Evolutionary conservation across 208 protist genomes (phyloP).

Genomic region (Trypanosomatidae sp.): DNA sequence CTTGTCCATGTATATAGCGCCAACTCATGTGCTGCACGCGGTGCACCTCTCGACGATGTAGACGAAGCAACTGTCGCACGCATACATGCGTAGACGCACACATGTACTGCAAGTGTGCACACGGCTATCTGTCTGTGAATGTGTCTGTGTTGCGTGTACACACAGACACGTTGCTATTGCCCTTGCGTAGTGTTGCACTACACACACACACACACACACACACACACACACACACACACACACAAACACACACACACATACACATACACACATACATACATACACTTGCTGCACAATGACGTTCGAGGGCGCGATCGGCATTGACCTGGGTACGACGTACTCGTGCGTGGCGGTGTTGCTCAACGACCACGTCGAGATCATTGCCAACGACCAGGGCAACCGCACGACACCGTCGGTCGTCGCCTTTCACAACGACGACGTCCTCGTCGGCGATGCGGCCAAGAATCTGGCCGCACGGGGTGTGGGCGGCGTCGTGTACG

Average conservation of each 20-base stretch:
- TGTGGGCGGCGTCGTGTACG: conserved; percentile 87
- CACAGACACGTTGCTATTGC: background rate
- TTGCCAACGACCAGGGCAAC: conserved; percentile 99
- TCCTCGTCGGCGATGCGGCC: conserved; percentile 94
- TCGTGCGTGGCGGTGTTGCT: conserved; percentile 91
- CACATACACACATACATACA: conserved; percentile 2
- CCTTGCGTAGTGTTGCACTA: background rate
- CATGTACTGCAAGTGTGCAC: no score
- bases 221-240: conserved; percentile 4
- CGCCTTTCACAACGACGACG: conserved; percentile 94
- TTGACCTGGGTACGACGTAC: conserved; percentile 95
- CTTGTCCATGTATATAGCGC: no score
- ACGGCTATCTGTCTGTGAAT: background rate
- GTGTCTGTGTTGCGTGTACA: background rate
- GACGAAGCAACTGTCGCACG: no score
- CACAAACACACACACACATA: conserved; percentile 1
- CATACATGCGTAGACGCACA: no score
- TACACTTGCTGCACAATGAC: conserved; percentile 1
- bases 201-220: background rate
- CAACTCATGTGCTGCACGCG: no score
- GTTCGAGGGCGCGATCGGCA: conserved; percentile 71
- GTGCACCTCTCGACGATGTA: no score
- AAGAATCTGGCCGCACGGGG: conserved; percentile 86
- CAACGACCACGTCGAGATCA: conserved; percentile 87
- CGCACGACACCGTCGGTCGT: conserved; percentile 98